These are phyloP conservation scores for Chytriomyces sp. DNA, from an alignment of 192 early-diverging fungal species.

Conservation along the genomic window DNA sequence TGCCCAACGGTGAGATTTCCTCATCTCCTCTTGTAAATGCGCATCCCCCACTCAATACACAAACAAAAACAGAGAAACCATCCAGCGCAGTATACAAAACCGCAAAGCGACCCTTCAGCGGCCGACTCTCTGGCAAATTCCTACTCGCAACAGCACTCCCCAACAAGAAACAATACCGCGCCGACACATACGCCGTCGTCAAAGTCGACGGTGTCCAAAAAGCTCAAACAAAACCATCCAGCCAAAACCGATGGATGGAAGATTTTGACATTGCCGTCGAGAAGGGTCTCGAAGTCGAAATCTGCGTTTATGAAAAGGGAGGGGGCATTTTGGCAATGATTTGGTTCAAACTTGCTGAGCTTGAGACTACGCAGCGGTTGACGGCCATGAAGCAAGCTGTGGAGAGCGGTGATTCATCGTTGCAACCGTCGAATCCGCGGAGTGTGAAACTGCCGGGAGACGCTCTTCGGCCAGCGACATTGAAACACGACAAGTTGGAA, in stretches of 20 bases:
- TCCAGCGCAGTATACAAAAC: conserved; percentile 30
- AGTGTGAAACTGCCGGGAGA: not conserved
- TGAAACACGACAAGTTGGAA: not conserved
- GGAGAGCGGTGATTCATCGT: not conserved
- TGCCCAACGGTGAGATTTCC: not conserved
- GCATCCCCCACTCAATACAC: too few relatives aligned
- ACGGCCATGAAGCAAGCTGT: conserved; percentile 10
- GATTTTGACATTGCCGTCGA: conserved; percentile 88
- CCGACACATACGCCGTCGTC: conserved; percentile 77
- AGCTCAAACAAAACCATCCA: conserved; percentile 69
- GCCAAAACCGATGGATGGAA: conserved; percentile 79
- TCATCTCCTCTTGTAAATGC: too few relatives aligned
- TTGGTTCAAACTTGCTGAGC: conserved; percentile 94
- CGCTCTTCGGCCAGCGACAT: not conserved
- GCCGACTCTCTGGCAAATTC: conserved; percentile 45
- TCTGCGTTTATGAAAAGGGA: conserved; percentile 85
- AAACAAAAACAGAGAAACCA: conserved; percentile 24
- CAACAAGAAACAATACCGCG: conserved; percentile 56
- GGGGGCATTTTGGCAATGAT: conserved; percentile 77
- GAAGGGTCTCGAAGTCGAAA: conserved; percentile 89
- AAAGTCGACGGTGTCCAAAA: conserved; percentile 84
- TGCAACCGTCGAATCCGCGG: not conserved
- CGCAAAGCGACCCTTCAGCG: conserved; percentile 45
- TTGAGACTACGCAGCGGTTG: conserved; percentile 76
- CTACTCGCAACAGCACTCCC: conserved; percentile 47